phyloP scores from a whole-genome alignment of 192 early-diverging fungal genomes.

The Gryganskiella cystojenkinii region DNA sequence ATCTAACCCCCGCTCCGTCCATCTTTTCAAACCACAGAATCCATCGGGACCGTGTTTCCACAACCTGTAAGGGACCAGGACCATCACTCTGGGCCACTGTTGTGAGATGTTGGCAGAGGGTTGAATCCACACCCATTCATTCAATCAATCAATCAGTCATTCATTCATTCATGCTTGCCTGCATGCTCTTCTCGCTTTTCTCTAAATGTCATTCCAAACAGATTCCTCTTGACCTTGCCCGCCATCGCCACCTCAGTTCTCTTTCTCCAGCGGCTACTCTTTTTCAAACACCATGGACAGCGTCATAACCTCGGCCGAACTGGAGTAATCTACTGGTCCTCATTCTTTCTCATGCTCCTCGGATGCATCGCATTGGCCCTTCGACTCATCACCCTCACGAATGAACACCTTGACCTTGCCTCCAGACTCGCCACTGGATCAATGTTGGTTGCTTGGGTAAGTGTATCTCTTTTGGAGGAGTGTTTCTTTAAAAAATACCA shows the following conservation, averaged over 20 bases:
- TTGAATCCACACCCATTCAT: no score
- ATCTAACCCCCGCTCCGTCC: background rate
- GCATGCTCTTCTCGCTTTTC: background rate
- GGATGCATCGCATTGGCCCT: background rate
- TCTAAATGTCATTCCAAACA: background rate
- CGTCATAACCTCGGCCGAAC: slow-evolving; percentile 30
- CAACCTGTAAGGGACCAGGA: slow-evolving; percentile 6
- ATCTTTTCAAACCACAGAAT: background rate
- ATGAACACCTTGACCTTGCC: background rate
- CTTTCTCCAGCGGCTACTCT: slow-evolving; percentile 13
- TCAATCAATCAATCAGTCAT: no score
- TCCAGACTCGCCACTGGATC: background rate
- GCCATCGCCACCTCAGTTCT: slow-evolving; percentile 2
- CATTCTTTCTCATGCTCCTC: slow-evolving; percentile 12
- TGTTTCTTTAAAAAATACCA: background rate
- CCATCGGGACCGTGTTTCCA: slow-evolving; percentile 13
- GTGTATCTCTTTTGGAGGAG: background rate
- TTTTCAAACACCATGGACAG: slow-evolving; percentile 8
- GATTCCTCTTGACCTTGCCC: slow-evolving; percentile 20
- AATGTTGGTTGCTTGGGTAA: slow-evolving; percentile 29
- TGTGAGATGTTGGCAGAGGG: no score
- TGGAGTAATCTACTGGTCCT: slow-evolving; percentile 26
- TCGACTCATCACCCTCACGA: background rate
- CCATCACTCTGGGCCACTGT: no score
- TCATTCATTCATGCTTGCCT: background rate